Percentiles rank a stretch among this genome's conserved stretches.
phyloP scores from a whole-genome alignment of 495 filamentous ascomycete species.

The Monascus purpureus region DNA sequence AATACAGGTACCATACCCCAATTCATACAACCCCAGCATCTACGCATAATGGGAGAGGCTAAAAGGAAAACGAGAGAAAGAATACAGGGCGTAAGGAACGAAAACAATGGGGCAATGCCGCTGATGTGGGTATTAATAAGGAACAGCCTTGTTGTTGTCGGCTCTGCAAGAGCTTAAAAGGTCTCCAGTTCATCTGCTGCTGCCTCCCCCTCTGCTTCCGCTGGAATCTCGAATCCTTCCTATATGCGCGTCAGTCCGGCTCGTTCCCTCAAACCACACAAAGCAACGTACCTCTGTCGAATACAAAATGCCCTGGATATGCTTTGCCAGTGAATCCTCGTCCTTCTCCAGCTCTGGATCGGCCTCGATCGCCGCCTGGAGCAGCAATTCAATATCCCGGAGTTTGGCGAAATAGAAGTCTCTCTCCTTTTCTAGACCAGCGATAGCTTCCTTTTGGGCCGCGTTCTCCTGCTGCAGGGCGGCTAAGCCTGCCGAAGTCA shows the following conservation, averaged over 20 bases:
- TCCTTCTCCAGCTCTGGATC: conserved; percentile 87
- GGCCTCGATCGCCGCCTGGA: conserved; percentile 82
- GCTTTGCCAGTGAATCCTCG: conserved; percentile 78
- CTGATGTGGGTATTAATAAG: neutral
- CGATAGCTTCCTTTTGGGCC: conserved; percentile 71
- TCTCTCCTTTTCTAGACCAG: conserved; percentile 80
- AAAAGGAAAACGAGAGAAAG: neutral
- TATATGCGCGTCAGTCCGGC: conserved; percentile 8
- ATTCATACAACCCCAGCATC: no score
- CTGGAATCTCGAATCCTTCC: conserved; percentile 42
- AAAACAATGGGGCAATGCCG: neutral
- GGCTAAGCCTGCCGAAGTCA: conserved; percentile 41
- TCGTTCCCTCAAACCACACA: neutral
- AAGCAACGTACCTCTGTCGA: conserved; percentile 63
- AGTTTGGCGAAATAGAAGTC: conserved; percentile 99
- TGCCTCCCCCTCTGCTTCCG: conserved; percentile 21
- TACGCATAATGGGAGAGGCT: neutral
- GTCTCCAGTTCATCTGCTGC: conserved; percentile 35
- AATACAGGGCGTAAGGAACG: conserved; percentile 1
- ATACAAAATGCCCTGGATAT: conserved; percentile 92
- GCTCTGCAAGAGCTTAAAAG: conserved; percentile 20
- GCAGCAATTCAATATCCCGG: conserved; percentile 84
- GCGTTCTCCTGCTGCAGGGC: conserved; percentile 69
- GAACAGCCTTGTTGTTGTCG: conserved; percentile 11
- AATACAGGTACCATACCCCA: no score